Evolutionary conservation across 1,284 basidiomycete genomes (phyloP), one percentile per base, ranked within the genome.

Genomic region (Ustilago loliicola): DNA sequence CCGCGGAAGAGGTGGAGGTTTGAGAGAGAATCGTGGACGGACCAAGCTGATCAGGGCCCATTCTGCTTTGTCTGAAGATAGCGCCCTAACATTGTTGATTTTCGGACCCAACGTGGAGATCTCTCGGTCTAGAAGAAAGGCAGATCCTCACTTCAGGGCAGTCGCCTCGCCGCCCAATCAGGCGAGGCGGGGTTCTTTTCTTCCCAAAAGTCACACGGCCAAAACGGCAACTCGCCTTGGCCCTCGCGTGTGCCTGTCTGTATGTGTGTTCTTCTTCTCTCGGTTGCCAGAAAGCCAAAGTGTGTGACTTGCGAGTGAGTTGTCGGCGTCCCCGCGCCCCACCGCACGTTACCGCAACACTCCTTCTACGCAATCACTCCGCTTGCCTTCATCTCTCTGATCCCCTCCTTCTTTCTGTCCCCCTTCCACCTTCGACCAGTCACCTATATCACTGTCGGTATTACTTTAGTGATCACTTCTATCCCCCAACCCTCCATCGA

Each of bases 331-430:
- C 50, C 66, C 60, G 50, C 50, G 58, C 45, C 34, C 50, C 29
- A n/a, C n/a, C n/a, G n/a, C n/a, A n/a, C n/a, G n/a, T n/a, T 15
- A 27, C 48, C 8, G 48, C 45, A 50, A 50, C 48, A 50, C 48
- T 17, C 23, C 57, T 70, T 70, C 67, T 61, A 70, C 67, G 67
- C 67, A 70, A 57, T 42, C 68, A 61, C 57, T 30, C 51, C 13
- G 21, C 29, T 56, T 45, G 34, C 19, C 21, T 40, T 47, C 48
- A 29, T 21, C 23, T 50, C 6, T n/a, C 25, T n/a, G 40, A 13
- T 29, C 52, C 13, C 50, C 34, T 17, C 27, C n/a, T 58, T 40
- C 8, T 34, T 36, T 6, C 15, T 30, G 3, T 40, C 19, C 2
- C 17, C 51, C 7, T 23, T 21, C 15, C 29, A n/a, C 27, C 21